Conservation (phyloP, 1,284 basidiomycete genomes). For the Cutaneotrichosporon sp. region DNA sequence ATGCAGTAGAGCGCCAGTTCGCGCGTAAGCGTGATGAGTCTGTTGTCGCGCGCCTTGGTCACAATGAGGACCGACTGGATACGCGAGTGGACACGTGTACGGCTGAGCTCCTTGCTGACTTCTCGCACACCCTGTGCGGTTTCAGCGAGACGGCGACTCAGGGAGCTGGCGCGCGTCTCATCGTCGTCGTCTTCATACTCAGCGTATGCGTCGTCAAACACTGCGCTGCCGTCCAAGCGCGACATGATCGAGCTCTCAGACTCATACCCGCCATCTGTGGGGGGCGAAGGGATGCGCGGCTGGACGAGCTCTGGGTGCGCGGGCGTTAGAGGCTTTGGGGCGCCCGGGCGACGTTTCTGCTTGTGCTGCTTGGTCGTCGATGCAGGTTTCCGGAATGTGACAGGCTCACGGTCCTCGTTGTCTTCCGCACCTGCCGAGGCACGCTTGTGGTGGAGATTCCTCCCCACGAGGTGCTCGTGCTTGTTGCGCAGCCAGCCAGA, state of each 20-base stretch:
- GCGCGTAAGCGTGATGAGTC: slow-evolving; percentile 88
- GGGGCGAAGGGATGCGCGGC: neutral
- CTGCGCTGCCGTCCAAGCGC: slow-evolving; percentile 11
- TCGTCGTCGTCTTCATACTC: slow-evolving; percentile 35
- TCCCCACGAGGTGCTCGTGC: slow-evolving; percentile 1
- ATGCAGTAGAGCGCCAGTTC: slow-evolving; percentile 93
- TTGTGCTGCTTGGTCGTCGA: slow-evolving; percentile 19
- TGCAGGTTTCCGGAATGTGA: too few relatives aligned
- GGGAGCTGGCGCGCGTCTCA: slow-evolving; percentile 59
- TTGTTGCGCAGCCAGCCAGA: slow-evolving; percentile 39
- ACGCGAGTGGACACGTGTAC: slow-evolving; percentile 82
- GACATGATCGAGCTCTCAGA: slow-evolving; percentile 30
- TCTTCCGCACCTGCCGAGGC: too few relatives aligned
- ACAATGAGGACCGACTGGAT: slow-evolving; percentile 93
- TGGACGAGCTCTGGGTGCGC: neutral
- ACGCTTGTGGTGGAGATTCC: neutral
- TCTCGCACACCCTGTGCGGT: slow-evolving; percentile 95
- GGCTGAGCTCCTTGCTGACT: slow-evolving; percentile 98
- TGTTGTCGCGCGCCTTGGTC: slow-evolving; percentile 96
- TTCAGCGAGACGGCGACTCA: slow-evolving; percentile 90
- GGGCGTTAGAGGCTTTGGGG: slow-evolving; percentile 8
- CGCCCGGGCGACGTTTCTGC: slow-evolving; percentile 2
- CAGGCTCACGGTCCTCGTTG: too few relatives aligned
- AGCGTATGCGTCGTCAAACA: neutral
- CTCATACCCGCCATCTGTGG: slow-evolving; percentile 28